Conservation (phyloP, 768 basidiomycete species). For the Boletus reticuloceps region DNA sequence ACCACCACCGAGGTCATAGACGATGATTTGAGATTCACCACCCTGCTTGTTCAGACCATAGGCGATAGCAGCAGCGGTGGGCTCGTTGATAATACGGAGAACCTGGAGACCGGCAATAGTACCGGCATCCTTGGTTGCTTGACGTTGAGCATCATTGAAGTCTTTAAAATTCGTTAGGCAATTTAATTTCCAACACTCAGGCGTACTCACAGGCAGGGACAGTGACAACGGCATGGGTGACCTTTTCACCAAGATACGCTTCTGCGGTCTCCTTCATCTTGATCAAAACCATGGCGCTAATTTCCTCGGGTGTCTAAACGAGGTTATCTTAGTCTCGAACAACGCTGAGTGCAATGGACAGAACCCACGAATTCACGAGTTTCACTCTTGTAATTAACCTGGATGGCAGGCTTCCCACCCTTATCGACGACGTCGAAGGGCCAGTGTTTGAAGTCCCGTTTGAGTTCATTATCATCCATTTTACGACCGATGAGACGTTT, state of each 20-base stretch:
- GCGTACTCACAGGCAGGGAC: conserved; percentile 84
- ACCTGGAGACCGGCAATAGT: conserved; percentile 92
- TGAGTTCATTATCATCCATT: conserved; percentile 74
- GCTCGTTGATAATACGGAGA: conserved; percentile 97
- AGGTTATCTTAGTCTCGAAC: neutral
- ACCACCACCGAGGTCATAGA: conserved; percentile 75
- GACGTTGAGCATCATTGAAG: conserved; percentile 99
- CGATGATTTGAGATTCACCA: conserved; percentile 92
- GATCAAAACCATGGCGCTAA: conserved; percentile 89
- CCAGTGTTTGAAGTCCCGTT: conserved; percentile 88
- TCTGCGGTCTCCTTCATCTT: conserved; percentile 99
- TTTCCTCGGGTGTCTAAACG: conserved; percentile 84
- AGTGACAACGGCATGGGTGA: conserved; percentile 96
- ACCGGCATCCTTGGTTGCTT: conserved; percentile 98
- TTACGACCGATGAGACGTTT: conserved; percentile 93
- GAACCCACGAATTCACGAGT: conserved; percentile 75
- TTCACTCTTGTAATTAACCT: conserved; percentile 77
- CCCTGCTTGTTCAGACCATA: conserved; percentile 97
- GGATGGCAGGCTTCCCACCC: conserved; percentile 75
- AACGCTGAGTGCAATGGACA: neutral
- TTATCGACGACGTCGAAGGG: conserved; percentile 82
- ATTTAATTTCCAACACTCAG: neutral
- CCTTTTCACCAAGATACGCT: conserved; percentile 93
- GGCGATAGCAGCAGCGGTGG: conserved; percentile 95
- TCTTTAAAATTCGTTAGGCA: conserved; percentile 50